Percentiles rank a stretch among this genome's conserved stretches.
phyloP scores from a whole-genome alignment of 257 asterid species.

The Solanum phureja region DNA sequence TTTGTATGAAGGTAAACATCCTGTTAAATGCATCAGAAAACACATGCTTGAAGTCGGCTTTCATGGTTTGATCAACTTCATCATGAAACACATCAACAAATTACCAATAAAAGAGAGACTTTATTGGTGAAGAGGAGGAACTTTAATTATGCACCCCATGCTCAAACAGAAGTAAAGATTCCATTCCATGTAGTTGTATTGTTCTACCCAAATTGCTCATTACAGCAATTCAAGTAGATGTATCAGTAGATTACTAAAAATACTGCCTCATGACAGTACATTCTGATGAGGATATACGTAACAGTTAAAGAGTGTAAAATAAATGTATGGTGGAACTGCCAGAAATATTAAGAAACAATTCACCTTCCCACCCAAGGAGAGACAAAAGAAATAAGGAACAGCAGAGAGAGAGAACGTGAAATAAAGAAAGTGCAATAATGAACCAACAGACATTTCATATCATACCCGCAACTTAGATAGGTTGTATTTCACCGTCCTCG shows the following conservation, averaged over 20 bases:
- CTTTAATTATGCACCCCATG: background rate
- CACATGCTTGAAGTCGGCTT: background rate
- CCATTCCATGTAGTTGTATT: background rate
- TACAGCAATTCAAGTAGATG: background rate
- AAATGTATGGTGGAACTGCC: background rate
- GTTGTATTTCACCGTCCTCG: slow-evolving; percentile 63
- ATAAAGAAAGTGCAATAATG: background rate
- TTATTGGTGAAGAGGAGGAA: background rate
- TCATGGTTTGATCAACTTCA: background rate
- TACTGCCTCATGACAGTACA: background rate
- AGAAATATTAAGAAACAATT: background rate
- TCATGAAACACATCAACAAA: background rate
- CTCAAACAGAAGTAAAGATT: background rate
- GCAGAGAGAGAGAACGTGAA: background rate
- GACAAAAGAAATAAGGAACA: background rate
- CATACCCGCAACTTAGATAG: slow-evolving; percentile 64
- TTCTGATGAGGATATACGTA: background rate
- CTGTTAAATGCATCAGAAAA: slow-evolving; percentile 34
- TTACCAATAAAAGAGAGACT: background rate
- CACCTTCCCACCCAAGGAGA: background rate
- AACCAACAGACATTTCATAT: background rate
- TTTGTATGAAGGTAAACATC: slow-evolving; percentile 90
- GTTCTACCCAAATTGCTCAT: background rate
- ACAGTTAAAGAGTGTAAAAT: background rate
- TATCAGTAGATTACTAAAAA: background rate